phyloP scores from a whole-genome alignment of 345 rosid genomes.

The Hibiscus syriacus region DNA sequence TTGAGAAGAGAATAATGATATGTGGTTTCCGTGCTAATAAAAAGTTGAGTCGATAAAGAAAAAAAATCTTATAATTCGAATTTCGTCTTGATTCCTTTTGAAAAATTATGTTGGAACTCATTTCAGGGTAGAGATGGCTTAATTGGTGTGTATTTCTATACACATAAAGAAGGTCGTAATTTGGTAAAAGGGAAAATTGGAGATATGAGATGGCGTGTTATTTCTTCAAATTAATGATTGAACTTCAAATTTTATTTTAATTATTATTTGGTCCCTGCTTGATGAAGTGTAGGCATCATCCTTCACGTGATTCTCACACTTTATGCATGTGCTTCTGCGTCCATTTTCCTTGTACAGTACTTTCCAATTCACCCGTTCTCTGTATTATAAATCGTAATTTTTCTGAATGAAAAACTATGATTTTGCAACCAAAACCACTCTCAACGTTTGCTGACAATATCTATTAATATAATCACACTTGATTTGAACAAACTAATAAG shows the following conservation, averaged over 20 bases:
- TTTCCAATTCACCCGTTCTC: slow-evolving; percentile 6
- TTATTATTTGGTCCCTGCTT: slow-evolving; percentile 23
- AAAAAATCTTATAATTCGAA: too few relatives aligned
- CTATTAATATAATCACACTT: background rate
- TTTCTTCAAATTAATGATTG: background rate
- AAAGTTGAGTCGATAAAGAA: slow-evolving; percentile 9
- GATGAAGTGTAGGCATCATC: slow-evolving; percentile 17
- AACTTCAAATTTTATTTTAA: too few relatives aligned
- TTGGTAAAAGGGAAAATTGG: too few relatives aligned
- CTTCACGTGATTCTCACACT: slow-evolving; percentile 35
- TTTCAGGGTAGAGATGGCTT: slow-evolving; percentile 11
- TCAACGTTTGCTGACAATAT: background rate
- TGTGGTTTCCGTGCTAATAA: too few relatives aligned
- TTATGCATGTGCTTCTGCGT: slow-evolving; percentile 40
- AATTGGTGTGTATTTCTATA: background rate
- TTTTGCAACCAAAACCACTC: background rate
- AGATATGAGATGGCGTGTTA: too few relatives aligned
- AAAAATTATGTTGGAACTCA: too few relatives aligned
- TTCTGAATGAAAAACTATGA: too few relatives aligned
- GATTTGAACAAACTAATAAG: background rate
- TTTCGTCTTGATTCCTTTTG: too few relatives aligned
- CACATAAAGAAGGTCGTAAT: too few relatives aligned
- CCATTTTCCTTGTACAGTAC: background rate
- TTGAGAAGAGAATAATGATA: too few relatives aligned
- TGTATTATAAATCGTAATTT: too few relatives aligned